Base-by-base conservation (phyloP, 2,329 filamentous ascomycete species). In the Didymella segeticola region DNA sequence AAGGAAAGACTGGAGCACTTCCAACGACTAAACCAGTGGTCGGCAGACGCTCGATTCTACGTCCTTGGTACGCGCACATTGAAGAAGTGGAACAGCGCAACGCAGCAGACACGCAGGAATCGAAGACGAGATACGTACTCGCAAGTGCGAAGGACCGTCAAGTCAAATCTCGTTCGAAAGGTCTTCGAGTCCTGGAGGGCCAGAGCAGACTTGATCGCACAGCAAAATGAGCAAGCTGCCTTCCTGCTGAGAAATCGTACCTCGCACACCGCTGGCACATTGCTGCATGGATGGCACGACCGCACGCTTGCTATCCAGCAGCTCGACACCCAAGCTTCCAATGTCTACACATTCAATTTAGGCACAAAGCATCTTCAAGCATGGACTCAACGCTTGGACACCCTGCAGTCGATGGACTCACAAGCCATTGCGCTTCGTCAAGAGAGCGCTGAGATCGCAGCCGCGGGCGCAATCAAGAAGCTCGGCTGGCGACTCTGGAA, bases 401-500 rank as follows among this genome's bases (percentile, higher is more conserved):
- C 63, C 2, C 48, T 72, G 11, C 64, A 72, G 5, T 59, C 60
- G 0, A 57, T 77, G 48, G 67, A 76, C 2, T 47, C 77, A 20
- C 76, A 80, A 63, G 83, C 83, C 11, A 54, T 74, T 3, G 68
- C 73, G 1, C 74, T 83, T 29, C 67, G 77, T 43, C 77, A 79
- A 22, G 75, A 81, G 52, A 79, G 78, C 34, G 71, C 79, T 4
- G 77, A 82, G 11, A 71, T 77, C 20, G 70, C 78, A 4, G 79
- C 82, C 12, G 75, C 76, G 10, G 73, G 72, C 12, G 77, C 76
- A 20, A 72, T 86, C 51, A 83, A 82, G 64, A 83, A 80, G 62
- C 71, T 86, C n/a, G 83, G 82, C 47, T 82, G 85, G 71, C 79
- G 79, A 7, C 73, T 83, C 2, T 86, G 86, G 71, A 82, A 84